phyloP scores from a whole-genome alignment of 345 rosid genomes.

The Orychophragmus violaceus region DNA sequence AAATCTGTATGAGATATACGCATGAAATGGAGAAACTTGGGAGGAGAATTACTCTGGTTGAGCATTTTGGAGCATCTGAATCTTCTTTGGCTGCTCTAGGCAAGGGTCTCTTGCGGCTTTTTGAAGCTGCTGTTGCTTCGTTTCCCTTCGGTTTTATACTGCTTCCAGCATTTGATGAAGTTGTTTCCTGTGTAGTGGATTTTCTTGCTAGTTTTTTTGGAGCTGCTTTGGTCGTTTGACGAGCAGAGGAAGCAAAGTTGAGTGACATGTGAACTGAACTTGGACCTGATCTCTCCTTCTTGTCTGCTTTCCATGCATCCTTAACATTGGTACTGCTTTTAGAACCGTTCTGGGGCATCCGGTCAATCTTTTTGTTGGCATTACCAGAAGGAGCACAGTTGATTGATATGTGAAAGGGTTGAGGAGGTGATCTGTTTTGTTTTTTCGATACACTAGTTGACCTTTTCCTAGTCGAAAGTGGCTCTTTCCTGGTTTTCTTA shows the following conservation, averaged over 20 bases:
- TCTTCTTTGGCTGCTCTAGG: conserved; percentile 32
- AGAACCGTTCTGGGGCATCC: not conserved
- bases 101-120: conserved; percentile 33
- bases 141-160: conserved; percentile 21
- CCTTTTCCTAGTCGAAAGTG: conserved; percentile 10
- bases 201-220: conserved; percentile 29
- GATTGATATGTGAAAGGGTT: not conserved
- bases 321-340: not conserved
- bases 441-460: not conserved
- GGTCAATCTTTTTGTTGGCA: not conserved
- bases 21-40: conserved; percentile 7
- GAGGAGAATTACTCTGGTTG: conserved; percentile 43
- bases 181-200: conserved; percentile 22
- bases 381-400: conserved; percentile 3
- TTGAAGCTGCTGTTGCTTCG: conserved; percentile 5
- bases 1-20: not conserved
- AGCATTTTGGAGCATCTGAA: conserved; percentile 31
- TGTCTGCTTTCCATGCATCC: conserved; percentile 12
- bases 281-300: conserved; percentile 30
- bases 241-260: conserved; percentile 34
- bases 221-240: conserved; percentile 34
- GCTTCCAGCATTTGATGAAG: conserved; percentile 30
- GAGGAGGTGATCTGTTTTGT: conserved; percentile 12
- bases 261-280: conserved; percentile 48
- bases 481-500: conserved; percentile 9